Conservation (phyloP, 2,329 filamentous ascomycete genomes). For the Neonectria ditissima region DNA sequence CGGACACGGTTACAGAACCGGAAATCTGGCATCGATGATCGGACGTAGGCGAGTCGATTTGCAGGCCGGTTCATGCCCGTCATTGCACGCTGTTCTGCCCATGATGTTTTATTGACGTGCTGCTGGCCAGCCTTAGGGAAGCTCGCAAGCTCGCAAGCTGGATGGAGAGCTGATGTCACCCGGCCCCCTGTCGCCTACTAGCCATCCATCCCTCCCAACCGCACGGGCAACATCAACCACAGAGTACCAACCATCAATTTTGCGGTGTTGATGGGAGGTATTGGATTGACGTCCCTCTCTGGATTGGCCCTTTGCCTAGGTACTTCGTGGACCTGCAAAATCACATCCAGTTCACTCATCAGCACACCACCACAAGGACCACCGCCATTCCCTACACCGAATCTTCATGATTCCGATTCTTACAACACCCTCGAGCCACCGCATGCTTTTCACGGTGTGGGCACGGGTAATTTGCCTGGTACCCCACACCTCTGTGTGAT, state of each 20-base stretch:
- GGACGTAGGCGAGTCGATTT: neutral
- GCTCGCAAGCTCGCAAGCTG: too few relatives aligned
- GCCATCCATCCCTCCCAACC: neutral
- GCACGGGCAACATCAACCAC: neutral
- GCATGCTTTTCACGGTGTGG: constrained; percentile 18
- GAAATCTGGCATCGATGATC: neutral
- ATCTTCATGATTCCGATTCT: constrained; percentile 1
- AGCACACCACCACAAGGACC: neutral
- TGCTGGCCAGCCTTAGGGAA: neutral
- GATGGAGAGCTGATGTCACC: neutral
- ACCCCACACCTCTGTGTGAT: constrained; percentile 34
- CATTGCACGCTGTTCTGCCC: neutral
- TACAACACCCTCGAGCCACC: neutral
- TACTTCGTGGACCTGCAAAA: neutral
- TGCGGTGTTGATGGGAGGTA: neutral
- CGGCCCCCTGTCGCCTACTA: neutral
- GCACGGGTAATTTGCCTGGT: constrained; percentile 35
- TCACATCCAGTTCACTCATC: neutral
- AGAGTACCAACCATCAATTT: neutral
- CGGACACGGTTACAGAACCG: neutral
- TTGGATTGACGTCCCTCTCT: neutral
- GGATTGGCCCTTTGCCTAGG: neutral
- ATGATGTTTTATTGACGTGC: neutral
- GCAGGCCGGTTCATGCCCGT: constrained; percentile 8
- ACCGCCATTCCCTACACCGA: neutral